Conservation (phyloP, 2,329 filamentous ascomycete genomes). For the Shiraia bambusicola region DNA sequence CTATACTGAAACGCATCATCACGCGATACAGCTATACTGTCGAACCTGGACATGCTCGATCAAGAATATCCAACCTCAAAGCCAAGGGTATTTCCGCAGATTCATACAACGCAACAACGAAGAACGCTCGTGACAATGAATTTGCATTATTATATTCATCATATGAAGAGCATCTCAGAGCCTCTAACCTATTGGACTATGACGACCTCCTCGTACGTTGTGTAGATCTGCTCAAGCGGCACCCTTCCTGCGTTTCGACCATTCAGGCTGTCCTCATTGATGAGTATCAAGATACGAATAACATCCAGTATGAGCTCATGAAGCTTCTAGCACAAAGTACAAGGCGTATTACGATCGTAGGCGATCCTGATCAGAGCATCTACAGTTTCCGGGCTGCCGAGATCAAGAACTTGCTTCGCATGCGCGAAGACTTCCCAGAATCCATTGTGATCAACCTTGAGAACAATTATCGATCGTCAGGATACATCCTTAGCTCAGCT, state of each 20-base stretch:
- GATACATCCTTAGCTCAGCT: conserved; percentile 76
- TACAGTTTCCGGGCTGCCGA: conserved; percentile 95
- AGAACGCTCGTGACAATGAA: conserved; percentile 60
- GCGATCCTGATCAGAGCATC: conserved; percentile 96
- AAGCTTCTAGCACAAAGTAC: conserved; percentile 73
- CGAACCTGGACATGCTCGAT: conserved; percentile 69
- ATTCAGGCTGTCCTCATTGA: conserved; percentile 91
- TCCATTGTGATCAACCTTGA: conserved; percentile 83
- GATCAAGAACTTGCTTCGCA: conserved; percentile 78
- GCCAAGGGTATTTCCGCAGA: conserved; percentile 55
- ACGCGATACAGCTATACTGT: conserved; percentile 69
- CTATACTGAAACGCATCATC: conserved; percentile 79
- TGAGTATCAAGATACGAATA: conserved; percentile 96
- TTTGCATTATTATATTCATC: conserved; percentile 68
- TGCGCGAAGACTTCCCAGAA: conserved; percentile 73
- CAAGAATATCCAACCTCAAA: conserved; percentile 70
- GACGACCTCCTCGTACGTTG: conserved; percentile 88
- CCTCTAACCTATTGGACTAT: conserved; percentile 86
- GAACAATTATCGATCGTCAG: conserved; percentile 92
- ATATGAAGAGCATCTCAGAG: conserved; percentile 74
- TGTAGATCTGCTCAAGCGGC: conserved; percentile 70
- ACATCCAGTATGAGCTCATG: conserved; percentile 94
- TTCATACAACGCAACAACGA: conserved; percentile 45
- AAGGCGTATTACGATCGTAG: conserved; percentile 86
- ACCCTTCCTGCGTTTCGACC: conserved; percentile 82